Evolutionary conservation across 202 grass and related monocot genomes (phyloP).

Genomic region (Bolboschoenoplectus hybrid): DNA sequence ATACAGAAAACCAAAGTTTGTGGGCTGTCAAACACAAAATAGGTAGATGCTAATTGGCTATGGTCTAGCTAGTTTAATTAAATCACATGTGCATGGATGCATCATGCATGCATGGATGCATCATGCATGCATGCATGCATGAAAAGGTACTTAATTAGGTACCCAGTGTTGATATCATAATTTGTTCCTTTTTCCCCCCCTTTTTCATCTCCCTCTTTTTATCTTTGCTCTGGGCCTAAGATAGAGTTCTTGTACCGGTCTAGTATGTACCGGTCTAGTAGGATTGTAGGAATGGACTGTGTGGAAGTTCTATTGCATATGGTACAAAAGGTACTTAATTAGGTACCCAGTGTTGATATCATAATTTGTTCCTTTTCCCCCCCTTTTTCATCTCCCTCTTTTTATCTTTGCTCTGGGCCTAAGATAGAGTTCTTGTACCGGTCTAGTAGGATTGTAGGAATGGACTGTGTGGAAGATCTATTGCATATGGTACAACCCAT

Average conservation of each 20-base stretch:
- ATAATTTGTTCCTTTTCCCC: neutral
- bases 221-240: neutral
- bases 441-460: neutral
- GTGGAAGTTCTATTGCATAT: neutral
- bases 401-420: neutral
- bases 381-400: neutral
- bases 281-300: neutral
- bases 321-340: neutral
- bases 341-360: neutral
- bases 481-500: neutral
- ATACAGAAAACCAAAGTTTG: conserved; percentile 10
- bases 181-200: neutral
- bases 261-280: conserved; percentile 24
- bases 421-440: conserved; percentile 17
- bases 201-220: neutral
- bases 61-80: neutral
- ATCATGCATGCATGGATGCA: neutral
- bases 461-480: neutral
- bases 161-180: conserved; percentile 4
- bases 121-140: conserved; percentile 6
- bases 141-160: conserved; percentile 16
- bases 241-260: conserved; percentile 31
- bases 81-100: conserved; percentile 22
- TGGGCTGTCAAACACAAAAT: neutral
- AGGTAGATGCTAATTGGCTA: neutral